Percentiles rank a stretch among this genome's conserved stretches.
These are phyloP conservation scores for Harringtonia lauricola DNA, from an alignment of 2,329 filamentous ascomycete species.

Conservation along the genomic window DNA sequence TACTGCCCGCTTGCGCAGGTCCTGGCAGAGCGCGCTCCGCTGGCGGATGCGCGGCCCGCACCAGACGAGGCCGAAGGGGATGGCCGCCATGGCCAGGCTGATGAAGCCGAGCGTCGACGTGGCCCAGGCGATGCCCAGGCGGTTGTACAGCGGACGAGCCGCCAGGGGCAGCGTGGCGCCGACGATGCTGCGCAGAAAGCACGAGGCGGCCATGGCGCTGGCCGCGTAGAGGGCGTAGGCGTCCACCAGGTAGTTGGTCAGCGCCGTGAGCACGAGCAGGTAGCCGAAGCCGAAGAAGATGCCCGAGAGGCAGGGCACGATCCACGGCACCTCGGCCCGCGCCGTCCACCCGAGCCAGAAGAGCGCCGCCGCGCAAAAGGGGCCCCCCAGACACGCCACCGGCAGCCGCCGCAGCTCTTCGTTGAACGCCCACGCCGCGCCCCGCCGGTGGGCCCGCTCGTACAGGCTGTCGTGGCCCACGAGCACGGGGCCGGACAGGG, in stretches of 20 bases:
- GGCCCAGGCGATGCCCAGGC: conserved; percentile 19
- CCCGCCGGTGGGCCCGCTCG: no score
- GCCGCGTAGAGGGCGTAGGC: conserved; percentile 35
- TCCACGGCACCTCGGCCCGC: conserved; percentile 22
- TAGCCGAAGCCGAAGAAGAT: conserved; percentile 15
- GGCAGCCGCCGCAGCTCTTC: conserved; percentile 28
- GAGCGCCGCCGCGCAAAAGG: conserved; percentile 45
- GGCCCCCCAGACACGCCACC: conserved; percentile 27
- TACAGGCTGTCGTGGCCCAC: no score
- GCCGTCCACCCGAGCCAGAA: conserved; percentile 28
- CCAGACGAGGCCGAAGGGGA: no score
- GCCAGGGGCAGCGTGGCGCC: conserved; percentile 42
- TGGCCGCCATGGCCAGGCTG: not conserved
- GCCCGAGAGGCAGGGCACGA: conserved; percentile 19
- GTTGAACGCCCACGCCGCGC: no score
- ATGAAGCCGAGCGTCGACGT: conserved; percentile 19
- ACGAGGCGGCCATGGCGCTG: conserved; percentile 47
- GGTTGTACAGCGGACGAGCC: conserved; percentile 21
- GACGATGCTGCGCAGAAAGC: conserved; percentile 41
- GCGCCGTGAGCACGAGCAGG: conserved; percentile 26
- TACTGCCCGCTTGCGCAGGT: no score
- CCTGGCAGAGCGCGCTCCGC: no score
- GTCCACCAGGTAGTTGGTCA: conserved; percentile 48
- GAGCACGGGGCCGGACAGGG: no score
- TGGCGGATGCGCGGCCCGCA: no score